phyloP scores from a whole-genome alignment of 345 rosid species.

The Eucalyptus coolabah region DNA sequence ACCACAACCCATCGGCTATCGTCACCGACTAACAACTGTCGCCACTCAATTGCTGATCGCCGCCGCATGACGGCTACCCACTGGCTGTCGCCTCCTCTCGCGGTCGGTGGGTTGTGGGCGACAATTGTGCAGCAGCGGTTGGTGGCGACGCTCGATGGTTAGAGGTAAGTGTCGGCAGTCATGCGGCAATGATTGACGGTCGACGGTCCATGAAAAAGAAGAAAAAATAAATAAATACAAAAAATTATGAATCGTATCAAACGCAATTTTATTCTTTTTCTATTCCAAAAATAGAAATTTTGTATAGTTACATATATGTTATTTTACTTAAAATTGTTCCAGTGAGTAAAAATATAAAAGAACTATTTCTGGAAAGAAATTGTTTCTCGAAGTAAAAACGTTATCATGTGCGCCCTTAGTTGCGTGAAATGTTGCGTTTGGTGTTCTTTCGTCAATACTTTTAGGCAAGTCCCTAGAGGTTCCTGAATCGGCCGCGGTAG shows the following conservation, averaged over 20 bases:
- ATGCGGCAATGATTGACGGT: rapidly evolving
- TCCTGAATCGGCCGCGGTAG: no score
- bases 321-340: no score
- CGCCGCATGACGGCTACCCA: no score
- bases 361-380: no score
- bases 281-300: rapidly evolving
- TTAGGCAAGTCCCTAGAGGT: no score
- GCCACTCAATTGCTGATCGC: no score
- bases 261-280: rapidly evolving
- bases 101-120: rapidly evolving
- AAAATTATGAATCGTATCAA: no score
- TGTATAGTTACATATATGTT: rapidly evolving
- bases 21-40: rapidly evolving
- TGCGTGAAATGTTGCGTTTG: neutral
- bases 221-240: no score
- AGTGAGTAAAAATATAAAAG: no score
- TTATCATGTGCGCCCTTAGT: neutral
- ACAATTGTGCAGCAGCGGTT: rapidly evolving
- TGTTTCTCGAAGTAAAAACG: rapidly evolving
- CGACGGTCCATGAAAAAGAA: rapidly evolving
- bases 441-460: no score
- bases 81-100: rapidly evolving
- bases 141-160: rapidly evolving
- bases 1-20: no score
- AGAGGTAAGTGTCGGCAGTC: rapidly evolving